Base-by-base conservation (phyloP, 257 asterid species). In the Fraxinus anomala region DNA sequence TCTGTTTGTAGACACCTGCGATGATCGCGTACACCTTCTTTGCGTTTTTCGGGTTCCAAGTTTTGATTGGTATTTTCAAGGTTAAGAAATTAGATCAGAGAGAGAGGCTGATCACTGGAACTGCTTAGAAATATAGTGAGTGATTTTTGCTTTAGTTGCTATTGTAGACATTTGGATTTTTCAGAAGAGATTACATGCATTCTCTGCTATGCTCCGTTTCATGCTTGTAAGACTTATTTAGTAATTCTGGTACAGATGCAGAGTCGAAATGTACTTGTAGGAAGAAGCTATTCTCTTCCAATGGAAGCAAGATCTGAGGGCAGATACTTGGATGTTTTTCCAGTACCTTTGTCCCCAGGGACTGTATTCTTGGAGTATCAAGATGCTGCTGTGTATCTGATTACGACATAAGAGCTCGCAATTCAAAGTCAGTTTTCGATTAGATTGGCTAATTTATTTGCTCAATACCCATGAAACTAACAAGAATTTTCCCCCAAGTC, bases 51-150 rank as follows among this genome's bases (percentile, higher is more conserved):
- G 87, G 97, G 85, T 86, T 93, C 69, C 96, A 90, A 89, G 92
- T 93, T 56, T 89, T 95, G 80, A 72, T 93, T 8, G 97, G 97
- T 80, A 51, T 91, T 26, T 47, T 93, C 78, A 93, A 89, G 81
- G 97, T 95, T 54, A 89, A 90, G 87, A 91, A 82, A 85, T 85
- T 95, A 10, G 99, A 95, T 77, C 93, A 93, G 85, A 83, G 90
- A 82, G 99, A 95, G 74, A 87, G 82, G 80, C 85, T 95, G 81
- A 84, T 95, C 81, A 95, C 97, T 8, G 98, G 99, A 84, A 95
- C 97, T 42, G 99, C 99, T 68, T 95, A 80, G 83, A 61, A 36
- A 80, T 16, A 59, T 17, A 89, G 92, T 87, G 65, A 49, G 86
- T 78, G 23, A 40, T 61, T 6, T 61, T 47, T 14, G 33, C n/a